Evolutionary conservation across 108 stramenopile species (phyloP).

Genomic region (Seminavis robusta): DNA sequence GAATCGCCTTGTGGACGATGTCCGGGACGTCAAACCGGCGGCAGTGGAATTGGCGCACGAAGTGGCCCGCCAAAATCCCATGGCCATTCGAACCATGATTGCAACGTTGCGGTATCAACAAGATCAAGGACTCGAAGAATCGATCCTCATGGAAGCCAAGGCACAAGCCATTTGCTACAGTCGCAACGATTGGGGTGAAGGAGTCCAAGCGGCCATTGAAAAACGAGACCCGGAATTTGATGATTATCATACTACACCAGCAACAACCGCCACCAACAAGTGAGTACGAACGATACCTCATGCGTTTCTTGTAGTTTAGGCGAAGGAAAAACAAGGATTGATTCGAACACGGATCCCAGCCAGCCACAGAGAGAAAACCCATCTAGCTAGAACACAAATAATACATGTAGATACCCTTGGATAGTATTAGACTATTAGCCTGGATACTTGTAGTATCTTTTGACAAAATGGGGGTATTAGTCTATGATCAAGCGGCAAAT

Average conservation of each 20-base stretch:
- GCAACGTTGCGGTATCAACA: conserved; percentile 31
- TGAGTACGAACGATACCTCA: too few species aligned
- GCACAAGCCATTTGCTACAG: conserved; percentile 57
- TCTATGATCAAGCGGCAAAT: too few species aligned
- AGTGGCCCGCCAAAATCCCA: conserved; percentile 44
- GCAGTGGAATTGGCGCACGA: conserved; percentile 33
- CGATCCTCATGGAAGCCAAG: conserved; percentile 35
- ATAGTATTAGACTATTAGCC: too few species aligned
- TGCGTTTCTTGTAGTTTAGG: too few species aligned
- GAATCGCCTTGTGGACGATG: conserved; percentile 16
- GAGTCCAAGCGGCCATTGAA: conserved; percentile 46
- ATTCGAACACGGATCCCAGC: too few species aligned
- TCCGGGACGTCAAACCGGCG: conserved; percentile 32
- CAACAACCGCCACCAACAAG: too few species aligned
- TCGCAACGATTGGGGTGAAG: conserved; percentile 58
- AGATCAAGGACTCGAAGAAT: conserved; percentile 36
- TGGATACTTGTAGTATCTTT: too few species aligned
- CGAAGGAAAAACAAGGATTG: too few species aligned
- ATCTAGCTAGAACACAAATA: too few species aligned
- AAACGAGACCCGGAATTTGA: conserved; percentile 50
- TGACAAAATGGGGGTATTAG: too few species aligned
- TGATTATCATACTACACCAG: conserved; percentile 39
- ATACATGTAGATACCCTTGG: too few species aligned
- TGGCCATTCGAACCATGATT: conserved; percentile 54
- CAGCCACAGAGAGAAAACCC: too few species aligned